phyloP scores from a whole-genome alignment of 2,329 filamentous ascomycete species.

The Curvularia lunata region DNA sequence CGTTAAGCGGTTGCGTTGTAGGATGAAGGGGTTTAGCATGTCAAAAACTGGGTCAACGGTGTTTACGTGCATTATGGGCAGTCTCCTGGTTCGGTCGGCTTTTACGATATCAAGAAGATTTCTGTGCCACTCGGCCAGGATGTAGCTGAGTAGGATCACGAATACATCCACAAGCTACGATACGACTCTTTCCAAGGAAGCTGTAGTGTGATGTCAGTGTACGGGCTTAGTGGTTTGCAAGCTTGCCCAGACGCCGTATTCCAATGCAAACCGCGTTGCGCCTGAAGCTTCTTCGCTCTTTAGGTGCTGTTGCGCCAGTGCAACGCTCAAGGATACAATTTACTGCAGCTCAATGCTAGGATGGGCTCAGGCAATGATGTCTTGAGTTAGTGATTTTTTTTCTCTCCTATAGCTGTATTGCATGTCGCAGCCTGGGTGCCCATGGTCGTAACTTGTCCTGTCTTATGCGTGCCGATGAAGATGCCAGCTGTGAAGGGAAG shows the following conservation, averaged over 20 bases:
- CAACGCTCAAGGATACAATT: not conserved
- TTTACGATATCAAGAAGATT: conserved; percentile 49
- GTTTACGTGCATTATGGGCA: conserved; percentile 52
- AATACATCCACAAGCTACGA: conserved; percentile 43
- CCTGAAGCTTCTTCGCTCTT: not conserved
- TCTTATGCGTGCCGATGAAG: not conserved
- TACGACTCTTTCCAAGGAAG: conserved; percentile 5
- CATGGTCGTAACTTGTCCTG: not conserved
- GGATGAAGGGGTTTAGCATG: conserved; percentile 39
- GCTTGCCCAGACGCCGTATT: conserved; percentile 3
- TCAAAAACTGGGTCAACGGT: conserved; percentile 50
- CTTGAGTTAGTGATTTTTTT: not conserved
- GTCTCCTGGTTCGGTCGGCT: conserved; percentile 48
- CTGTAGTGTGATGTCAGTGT: conserved; percentile 9
- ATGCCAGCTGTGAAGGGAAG: not conserved
- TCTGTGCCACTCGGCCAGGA: conserved; percentile 43
- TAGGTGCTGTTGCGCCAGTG: not conserved
- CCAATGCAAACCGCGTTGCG: conserved; percentile 3
- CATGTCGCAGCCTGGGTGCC: not conserved
- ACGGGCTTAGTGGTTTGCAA: conserved; percentile 3
- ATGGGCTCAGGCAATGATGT: not conserved
- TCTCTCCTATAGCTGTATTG: not conserved
- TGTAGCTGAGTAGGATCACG: conserved; percentile 47
- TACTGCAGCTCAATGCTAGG: not conserved
- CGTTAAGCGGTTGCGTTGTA: conserved; percentile 45